Percentiles rank a stretch among this genome's conserved stretches.
phyloP scores from a whole-genome alignment of 169 alveolate genomes.

The Cryptosporidium bovis region DNA sequence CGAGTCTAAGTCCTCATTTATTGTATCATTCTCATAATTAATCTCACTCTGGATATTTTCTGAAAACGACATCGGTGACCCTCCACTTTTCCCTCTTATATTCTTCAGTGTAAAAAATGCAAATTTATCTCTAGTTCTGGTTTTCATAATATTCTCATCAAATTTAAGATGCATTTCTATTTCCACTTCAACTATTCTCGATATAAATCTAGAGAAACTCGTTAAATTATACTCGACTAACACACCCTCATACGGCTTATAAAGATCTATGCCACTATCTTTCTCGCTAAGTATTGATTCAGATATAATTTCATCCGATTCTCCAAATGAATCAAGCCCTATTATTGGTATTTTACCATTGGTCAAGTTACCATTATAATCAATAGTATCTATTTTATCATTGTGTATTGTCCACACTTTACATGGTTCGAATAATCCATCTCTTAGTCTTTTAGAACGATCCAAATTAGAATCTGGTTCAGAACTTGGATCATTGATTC shows the following conservation, averaged over 20 bases:
- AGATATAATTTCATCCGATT: neutral
- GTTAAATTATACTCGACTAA: conserved; percentile 32
- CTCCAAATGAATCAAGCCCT: conserved; percentile 18
- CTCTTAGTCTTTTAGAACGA: conserved; percentile 67
- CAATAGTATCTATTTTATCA: neutral
- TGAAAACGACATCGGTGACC: neutral
- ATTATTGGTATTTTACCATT: neutral
- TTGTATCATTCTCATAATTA: neutral
- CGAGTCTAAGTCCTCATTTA: too few relatives aligned
- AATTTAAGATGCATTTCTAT: conserved; percentile 54
- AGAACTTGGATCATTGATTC: conserved; percentile 7
- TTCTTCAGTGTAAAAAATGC: neutral
- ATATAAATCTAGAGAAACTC: conserved; percentile 38
- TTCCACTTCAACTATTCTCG: conserved; percentile 66
- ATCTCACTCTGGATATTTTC: neutral
- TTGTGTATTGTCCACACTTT: conserved; percentile 14
- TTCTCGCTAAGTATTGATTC: conserved; percentile 10
- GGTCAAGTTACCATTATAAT: neutral
- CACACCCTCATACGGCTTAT: conserved; percentile 51
- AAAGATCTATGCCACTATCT: conserved; percentile 1
- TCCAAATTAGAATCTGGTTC: conserved; percentile 33
- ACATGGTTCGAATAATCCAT: conserved; percentile 41
- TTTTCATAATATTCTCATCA: neutral
- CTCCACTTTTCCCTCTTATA: neutral
- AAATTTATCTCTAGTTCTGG: neutral